These are phyloP conservation scores for Candida dajiaensis DNA, from an alignment of 805 yeast genomes.

Conservation along the genomic window DNA sequence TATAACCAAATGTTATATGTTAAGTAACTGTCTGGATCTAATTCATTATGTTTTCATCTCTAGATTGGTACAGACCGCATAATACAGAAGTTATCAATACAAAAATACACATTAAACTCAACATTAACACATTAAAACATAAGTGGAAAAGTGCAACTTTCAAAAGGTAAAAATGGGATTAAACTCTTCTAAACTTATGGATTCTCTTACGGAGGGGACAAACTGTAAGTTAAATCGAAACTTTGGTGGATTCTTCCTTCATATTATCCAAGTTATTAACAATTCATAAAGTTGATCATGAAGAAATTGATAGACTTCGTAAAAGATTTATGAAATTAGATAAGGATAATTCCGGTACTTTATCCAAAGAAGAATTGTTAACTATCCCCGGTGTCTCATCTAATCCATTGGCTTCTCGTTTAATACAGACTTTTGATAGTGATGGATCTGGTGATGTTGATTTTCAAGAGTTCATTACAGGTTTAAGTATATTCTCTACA, in stretches of 20 bases:
- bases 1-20: no score
- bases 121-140: no score
- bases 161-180: constrained; percentile 48
- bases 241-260: no score
- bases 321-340: constrained; percentile 94
- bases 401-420: constrained; percentile 84
- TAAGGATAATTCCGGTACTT: constrained; percentile 86
- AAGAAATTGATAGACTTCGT: constrained; percentile 85
- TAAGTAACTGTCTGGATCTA: no score
- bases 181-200: constrained; percentile 55
- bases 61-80: no score
- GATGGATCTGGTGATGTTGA: constrained; percentile 93
- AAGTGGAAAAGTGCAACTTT: no score
- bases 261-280: no score
- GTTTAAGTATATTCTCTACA: constrained; percentile 81
- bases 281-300: constrained; percentile 59
- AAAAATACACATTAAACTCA: no score
- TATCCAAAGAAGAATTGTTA: constrained; percentile 85
- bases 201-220: constrained; percentile 73
- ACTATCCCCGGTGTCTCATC: constrained; percentile 88
- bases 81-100: no score
- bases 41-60: no score
- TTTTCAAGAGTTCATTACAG: constrained; percentile 88
- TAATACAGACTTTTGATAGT: constrained; percentile 90
- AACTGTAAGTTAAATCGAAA: constrained; percentile 48